phyloP scores from a whole-genome alignment of 306 rosid species.

The Acacia confusa region DNA sequence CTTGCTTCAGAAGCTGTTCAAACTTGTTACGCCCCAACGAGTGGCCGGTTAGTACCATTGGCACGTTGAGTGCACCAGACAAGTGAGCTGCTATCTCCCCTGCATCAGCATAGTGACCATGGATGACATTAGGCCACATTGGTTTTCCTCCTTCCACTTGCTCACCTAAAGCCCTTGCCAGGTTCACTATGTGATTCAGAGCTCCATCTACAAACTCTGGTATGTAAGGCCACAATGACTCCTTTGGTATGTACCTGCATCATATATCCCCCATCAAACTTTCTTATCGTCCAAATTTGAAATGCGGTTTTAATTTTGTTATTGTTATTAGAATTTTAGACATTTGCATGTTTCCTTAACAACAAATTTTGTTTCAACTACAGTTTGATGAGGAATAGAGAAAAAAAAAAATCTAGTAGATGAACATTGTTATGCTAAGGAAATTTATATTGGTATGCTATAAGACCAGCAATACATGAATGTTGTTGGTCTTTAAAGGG shows the following conservation, averaged over 20 bases:
- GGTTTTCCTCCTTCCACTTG: slow-evolving; percentile 62
- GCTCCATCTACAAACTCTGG: slow-evolving; percentile 81
- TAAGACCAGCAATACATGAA: no score
- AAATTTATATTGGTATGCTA: neutral
- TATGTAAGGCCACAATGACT: slow-evolving; percentile 78
- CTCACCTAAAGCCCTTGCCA: slow-evolving; percentile 77
- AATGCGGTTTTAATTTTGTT: neutral
- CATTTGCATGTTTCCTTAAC: neutral
- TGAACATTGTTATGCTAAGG: neutral
- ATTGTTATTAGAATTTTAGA: neutral
- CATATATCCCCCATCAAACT: neutral
- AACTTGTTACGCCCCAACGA: slow-evolving; percentile 79
- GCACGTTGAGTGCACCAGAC: slow-evolving; percentile 78
- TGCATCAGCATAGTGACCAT: slow-evolving; percentile 85
- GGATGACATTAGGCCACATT: slow-evolving; percentile 73
- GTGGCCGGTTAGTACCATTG: slow-evolving; percentile 83
- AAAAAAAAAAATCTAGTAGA: neutral
- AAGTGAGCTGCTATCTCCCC: slow-evolving; percentile 70
- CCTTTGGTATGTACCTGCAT: slow-evolving; percentile 71
- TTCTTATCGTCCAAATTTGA: neutral
- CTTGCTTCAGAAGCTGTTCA: slow-evolving; percentile 78
- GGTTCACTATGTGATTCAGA: slow-evolving; percentile 63
- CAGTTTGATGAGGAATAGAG: neutral
- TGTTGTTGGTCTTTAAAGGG: no score
- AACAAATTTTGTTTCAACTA: no score